Base-by-base conservation (phyloP, 495 filamentous ascomycete genomes). In the Massariosphaeria phaeospora region DNA sequence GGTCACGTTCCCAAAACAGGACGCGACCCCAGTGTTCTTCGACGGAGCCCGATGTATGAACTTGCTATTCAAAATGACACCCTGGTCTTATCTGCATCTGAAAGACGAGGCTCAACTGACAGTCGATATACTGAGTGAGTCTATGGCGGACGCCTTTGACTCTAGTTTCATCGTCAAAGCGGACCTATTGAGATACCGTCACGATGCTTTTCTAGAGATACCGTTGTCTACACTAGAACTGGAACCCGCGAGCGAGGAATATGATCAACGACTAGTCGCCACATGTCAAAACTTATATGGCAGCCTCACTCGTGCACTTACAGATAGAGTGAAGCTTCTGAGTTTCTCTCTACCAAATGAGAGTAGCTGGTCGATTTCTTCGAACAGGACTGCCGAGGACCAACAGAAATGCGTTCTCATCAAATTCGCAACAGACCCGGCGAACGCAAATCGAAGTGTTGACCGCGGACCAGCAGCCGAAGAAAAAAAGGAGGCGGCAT, bases 381-480 rank as follows among this genome's bases (percentile, higher is more conserved):
- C 52, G 3, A 8, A 23, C 11, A 52, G 40, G 27, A 45, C 56
- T 3, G 52, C 38, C 61, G n/a, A 63, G 64, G 18, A 46, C 53
- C n/a, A 61, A 47, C 5, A 52, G 55, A 8, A 56, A 11, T 24
- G 55, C 2, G 52, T 93, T 13, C 68, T 76, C 11, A 72, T 93
- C 36, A 84, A 86, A 0, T 72, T 98, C 29, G 63, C 86, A 15
- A 78, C 94, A 27, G 75, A 96, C 65, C 74, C 85, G 1, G 73
- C 76, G 9, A 85, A 89, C 61, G 80, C 82, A 46, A 71, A 76
- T 38, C 83, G 90, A 18, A 73, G 79, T 18, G 83, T 96, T 36
- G 93, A 98, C 62, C 84, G 88, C 63, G 93, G 93, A 2, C 93
- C 93, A 1, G 66, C 83, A 0, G 88, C 88, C 3, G 88, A 96